A percentile compares a stretch with the other conserved stretches of the same genome.
Evolutionary conservation across 768 basidiomycete genomes (phyloP).

Genomic region (Tulasnella calospora): DNA sequence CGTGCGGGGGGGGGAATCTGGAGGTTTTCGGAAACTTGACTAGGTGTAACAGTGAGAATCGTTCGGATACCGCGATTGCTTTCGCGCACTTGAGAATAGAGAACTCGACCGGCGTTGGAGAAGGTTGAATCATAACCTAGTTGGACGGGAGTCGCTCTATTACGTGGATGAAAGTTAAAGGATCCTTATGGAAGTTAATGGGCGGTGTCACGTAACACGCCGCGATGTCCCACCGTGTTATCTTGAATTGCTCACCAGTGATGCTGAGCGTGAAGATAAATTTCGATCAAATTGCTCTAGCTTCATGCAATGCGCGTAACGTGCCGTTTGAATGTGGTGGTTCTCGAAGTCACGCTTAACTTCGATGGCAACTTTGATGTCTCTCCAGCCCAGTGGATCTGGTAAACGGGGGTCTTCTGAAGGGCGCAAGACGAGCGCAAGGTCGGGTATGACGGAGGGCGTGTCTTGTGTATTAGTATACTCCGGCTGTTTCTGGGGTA

Average conservation of each 20-base stretch:
- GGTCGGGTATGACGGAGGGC: no score
- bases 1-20: no score
- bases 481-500: no score
- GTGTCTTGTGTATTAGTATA: no score
- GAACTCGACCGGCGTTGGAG: background rate
- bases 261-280: background rate
- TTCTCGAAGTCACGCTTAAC: background rate
- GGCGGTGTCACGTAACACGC: background rate
- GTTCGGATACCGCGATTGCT: background rate
- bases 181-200: background rate
- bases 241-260: background rate
- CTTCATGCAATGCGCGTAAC: background rate
- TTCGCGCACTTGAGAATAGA: background rate
- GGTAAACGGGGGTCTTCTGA: no score
- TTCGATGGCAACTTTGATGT: background rate
- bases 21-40: background rate
- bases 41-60: background rate
- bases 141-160: background rate
- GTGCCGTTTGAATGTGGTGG: background rate
- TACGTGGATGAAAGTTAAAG: background rate
- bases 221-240: background rate
- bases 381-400: background rate
- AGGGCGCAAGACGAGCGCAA: no score
- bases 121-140: background rate
- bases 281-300: conserved; percentile 14